A percentile compares a stretch with the other conserved stretches of the same genome.
Conservation (phyloP, 179 eudicot species). For the Spergularia azorica region DNA sequence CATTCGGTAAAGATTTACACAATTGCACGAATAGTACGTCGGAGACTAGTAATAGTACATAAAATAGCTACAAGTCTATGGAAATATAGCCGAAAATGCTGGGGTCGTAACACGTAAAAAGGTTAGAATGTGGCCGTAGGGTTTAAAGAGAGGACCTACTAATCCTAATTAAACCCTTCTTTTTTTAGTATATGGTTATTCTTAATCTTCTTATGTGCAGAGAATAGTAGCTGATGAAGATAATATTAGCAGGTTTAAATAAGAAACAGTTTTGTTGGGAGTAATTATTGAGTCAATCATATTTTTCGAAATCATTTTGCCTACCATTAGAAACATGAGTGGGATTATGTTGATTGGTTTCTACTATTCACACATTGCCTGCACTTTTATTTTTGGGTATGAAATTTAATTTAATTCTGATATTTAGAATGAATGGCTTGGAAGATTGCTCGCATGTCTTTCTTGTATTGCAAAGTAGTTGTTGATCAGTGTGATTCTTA, state of each 20-base stretch:
- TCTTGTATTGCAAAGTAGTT: too few relatives aligned
- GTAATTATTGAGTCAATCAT: conserved; percentile 43
- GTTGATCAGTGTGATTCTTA: too few relatives aligned
- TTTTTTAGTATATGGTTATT: neutral
- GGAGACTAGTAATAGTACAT: conserved; percentile 8
- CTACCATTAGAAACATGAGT: conserved; percentile 26
- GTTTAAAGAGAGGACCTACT: conserved; percentile 17
- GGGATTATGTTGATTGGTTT: conserved; percentile 14
- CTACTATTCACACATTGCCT: conserved; percentile 11
- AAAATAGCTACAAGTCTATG: neutral
- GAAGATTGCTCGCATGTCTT: too few relatives aligned
- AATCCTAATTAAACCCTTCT: neutral
- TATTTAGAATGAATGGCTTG: too few relatives aligned
- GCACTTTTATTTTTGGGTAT: neutral
- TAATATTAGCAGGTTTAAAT: conserved; percentile 26
- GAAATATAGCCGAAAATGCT: neutral
- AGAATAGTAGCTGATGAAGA: neutral
- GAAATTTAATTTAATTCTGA: neutral
- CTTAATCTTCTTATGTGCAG: neutral
- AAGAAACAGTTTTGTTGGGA: conserved; percentile 22
- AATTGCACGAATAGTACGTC: conserved; percentile 3
- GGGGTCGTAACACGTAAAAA: conserved; percentile 30
- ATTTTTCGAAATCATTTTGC: conserved; percentile 31
- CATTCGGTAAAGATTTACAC: conserved; percentile 4
- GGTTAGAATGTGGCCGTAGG: conserved; percentile 25